Evolutionary conservation across 108 stramenopile genomes (phyloP).

Genomic region (Cyclotella baltica): DNA sequence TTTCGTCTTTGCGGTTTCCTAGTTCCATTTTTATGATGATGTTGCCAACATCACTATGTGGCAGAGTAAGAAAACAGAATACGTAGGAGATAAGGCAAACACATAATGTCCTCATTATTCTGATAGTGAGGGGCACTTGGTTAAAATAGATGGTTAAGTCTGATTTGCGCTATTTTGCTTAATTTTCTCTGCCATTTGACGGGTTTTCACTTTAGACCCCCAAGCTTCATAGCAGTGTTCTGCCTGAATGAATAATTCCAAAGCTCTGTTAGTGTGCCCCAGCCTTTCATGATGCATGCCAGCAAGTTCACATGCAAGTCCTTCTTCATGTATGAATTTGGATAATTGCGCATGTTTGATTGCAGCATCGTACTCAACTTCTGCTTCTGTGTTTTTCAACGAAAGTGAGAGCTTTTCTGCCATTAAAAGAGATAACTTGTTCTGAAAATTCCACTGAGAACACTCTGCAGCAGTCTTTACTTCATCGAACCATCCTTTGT

Average conservation of each 20-base stretch:
- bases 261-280: neutral
- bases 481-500: neutral
- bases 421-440: too few relatives aligned
- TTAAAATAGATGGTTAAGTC: too few relatives aligned
- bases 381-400: neutral
- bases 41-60: too few relatives aligned
- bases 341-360: too few relatives aligned
- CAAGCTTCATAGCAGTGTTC: neutral
- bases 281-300: too few relatives aligned
- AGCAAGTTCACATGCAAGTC: neutral
- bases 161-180: neutral
- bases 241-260: neutral
- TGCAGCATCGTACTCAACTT: neutral
- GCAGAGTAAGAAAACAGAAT: too few relatives aligned
- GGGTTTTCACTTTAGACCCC: neutral
- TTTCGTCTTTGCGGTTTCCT: too few relatives aligned
- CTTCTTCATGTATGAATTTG: neutral
- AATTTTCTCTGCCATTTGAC: constrained; percentile 10
- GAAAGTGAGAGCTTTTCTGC: too few relatives aligned
- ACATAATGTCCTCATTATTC: too few relatives aligned
- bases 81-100: too few relatives aligned
- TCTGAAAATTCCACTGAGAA: neutral
- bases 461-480: neutral
- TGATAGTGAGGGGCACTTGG: too few relatives aligned
- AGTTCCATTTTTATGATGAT: too few relatives aligned